These are phyloP conservation scores for Fusarium sp. DNA, from an alignment of 2,329 filamentous ascomycete species.

Conservation along the genomic window DNA sequence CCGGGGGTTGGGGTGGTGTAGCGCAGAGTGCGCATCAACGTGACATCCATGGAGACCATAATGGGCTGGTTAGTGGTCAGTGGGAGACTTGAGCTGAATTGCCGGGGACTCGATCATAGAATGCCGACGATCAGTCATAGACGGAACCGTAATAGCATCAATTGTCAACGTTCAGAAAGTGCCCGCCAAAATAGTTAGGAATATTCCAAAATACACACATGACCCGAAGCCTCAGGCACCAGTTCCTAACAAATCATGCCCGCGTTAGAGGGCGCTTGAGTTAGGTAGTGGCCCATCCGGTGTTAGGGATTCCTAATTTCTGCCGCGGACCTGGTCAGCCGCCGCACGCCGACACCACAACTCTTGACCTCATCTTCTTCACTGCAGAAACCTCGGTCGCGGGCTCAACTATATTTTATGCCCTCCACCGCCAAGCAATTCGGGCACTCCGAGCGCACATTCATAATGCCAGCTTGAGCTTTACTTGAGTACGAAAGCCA, in stretches of 20 bases:
- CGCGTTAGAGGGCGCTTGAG: neutral
- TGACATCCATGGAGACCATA: neutral
- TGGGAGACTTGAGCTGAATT: constrained; percentile 2
- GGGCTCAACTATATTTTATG: neutral
- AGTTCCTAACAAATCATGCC: neutral
- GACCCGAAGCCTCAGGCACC: neutral
- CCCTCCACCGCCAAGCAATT: constrained; percentile 8
- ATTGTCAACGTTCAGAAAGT: neutral
- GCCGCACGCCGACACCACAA: constrained; percentile 31
- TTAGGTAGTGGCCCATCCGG: constrained; percentile 10
- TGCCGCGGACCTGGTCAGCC: constrained; percentile 40
- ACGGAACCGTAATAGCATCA: neutral
- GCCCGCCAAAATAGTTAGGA: neutral
- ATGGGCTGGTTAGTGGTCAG: constrained; percentile 9
- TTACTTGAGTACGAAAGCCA: constrained; percentile 24
- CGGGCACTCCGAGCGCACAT: constrained; percentile 16
- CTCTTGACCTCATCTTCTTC: constrained; percentile 28
- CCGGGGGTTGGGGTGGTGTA: neutral
- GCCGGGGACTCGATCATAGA: neutral
- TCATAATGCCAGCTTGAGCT: constrained; percentile 41
- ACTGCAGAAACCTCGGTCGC: constrained; percentile 9
- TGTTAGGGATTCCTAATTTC: constrained; percentile 42
- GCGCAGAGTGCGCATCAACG: constrained; percentile 8
- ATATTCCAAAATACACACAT: neutral
- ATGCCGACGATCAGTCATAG: neutral